Percentiles rank a stretch among this genome's conserved stretches.
Conservation (phyloP, 768 basidiomycete genomes). For the Trametes elegans region DNA sequence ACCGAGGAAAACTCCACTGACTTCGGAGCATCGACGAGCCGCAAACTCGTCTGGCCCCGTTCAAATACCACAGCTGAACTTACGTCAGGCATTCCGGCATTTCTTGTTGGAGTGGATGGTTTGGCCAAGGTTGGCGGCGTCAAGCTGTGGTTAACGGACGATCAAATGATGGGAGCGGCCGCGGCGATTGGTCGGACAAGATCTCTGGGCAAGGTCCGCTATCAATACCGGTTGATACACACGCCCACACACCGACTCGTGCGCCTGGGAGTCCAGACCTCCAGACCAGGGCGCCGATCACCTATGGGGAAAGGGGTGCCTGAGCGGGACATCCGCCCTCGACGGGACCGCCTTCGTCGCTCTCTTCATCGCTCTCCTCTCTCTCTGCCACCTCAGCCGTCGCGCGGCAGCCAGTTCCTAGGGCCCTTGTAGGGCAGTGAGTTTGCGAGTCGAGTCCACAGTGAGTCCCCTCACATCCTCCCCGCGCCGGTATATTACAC, state of each 20-base stretch:
- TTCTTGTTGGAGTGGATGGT: no score
- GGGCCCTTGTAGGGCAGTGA: no score
- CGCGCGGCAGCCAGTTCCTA: neutral
- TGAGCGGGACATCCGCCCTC: neutral
- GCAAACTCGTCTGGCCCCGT: no score
- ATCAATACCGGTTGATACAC: neutral
- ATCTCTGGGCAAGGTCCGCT: neutral
- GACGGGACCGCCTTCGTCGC: neutral
- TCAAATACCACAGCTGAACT: no score
- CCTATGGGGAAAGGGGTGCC: neutral
- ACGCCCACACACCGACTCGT: neutral
- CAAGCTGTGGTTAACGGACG: no score
- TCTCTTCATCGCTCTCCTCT: neutral
- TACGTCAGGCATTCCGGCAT: no score
- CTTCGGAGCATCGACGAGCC: no score
- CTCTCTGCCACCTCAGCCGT: slow-evolving; percentile 1
- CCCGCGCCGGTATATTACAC: neutral
- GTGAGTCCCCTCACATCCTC: neutral
- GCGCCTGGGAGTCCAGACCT: neutral
- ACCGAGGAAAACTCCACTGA: no score
- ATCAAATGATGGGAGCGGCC: neutral
- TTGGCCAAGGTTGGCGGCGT: no score
- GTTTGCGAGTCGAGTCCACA: neutral
- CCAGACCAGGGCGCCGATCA: slow-evolving; percentile 8
- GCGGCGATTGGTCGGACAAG: neutral